A percentile compares a stretch with the other conserved stretches of the same genome.
These are phyloP conservation scores for Guyanaporus albipodus DNA, from an alignment of 768 basidiomycete genomes.

Conservation along the genomic window DNA sequence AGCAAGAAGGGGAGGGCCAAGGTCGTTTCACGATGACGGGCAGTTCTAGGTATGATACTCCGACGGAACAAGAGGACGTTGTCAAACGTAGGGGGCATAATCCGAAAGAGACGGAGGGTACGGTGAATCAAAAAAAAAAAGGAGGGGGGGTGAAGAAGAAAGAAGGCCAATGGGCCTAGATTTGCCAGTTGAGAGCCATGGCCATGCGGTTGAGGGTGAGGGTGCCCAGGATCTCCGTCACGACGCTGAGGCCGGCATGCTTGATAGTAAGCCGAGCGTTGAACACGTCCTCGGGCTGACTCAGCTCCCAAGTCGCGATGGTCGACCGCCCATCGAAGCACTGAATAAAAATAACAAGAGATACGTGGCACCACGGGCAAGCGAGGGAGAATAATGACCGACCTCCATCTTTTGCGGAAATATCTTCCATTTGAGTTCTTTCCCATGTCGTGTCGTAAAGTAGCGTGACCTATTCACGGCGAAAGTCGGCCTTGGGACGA, in stretches of 20 bases:
- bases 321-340: constrained; percentile 59
- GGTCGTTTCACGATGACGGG: constrained; percentile 19
- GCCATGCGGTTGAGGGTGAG: constrained; percentile 73
- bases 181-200: constrained; percentile 51
- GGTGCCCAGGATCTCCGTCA: constrained; percentile 77
- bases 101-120: too few relatives aligned
- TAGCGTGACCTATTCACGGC: constrained; percentile 56
- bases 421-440: constrained; percentile 74
- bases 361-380: not conserved
- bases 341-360: constrained; percentile 33
- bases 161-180: constrained; percentile 2
- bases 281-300: constrained; percentile 51
- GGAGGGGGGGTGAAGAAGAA: too few relatives aligned
- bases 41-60: not conserved
- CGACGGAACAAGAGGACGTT: not conserved
- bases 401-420: constrained; percentile 66
- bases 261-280: constrained; percentile 59
- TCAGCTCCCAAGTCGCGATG: constrained; percentile 67
- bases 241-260: constrained; percentile 52
- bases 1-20: constrained; percentile 1
- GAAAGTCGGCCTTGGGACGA: not conserved
- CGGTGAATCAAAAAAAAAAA: too few relatives aligned
- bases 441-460: constrained; percentile 66
- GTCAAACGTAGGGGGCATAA: too few relatives aligned
- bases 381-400: not conserved